Evolutionary conservation across 192 early-diverging fungal genomes (phyloP), one percentile per base, ranked within the genome.

Genomic region (Umbelopsis sp.): DNA sequence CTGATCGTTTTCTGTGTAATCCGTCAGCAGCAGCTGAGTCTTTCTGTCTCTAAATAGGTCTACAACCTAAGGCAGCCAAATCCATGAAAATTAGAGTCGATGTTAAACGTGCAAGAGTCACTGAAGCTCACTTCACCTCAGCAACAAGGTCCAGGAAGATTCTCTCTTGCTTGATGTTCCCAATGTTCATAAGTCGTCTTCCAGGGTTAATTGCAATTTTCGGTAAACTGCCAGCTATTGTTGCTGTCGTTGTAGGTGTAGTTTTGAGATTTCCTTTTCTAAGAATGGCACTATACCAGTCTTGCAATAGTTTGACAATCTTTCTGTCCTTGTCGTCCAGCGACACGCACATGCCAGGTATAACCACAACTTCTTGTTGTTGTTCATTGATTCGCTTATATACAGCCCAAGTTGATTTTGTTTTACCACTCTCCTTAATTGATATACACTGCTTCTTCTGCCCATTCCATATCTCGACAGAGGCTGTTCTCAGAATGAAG

Each of bases 261-360:
- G 30, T 25, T 13, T 11, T 16, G 16, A 27, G 9, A 12, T 55
- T 55, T 9, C 49, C 16, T 13, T 12, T 55, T 15, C 9, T 13
- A 6, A 25, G 3, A 2, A 35, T 35, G 11, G 10, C 25, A n/a
- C 2, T 15, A 25, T n/a, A 18, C 55, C 55, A 61, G 30, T 35
- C 30, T 35, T 35, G 55, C 16, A 61, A 35, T 61, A 61, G 27
- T 11, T 16, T 61, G 0, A 61, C 30, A n/a, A 61, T 30, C 1
- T 35, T 25, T 11, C 11, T 8, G 16, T 61, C 55, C 16, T 35
- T 35, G 7, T 61, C 55, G 55, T 61, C 55, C 55, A 61, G 55
- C 55, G 55, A 61, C 13, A 61, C 15, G 16, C 1, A 25, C 55
- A 61, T 61, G 11, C 55, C 55, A 35, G 55, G 27, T 35, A 61